A percentile compares a stretch with the other conserved stretches of the same genome.
These are phyloP conservation scores for Alternaria angustiovoidea DNA, from an alignment of 2,329 filamentous ascomycete species.

Conservation along the genomic window DNA sequence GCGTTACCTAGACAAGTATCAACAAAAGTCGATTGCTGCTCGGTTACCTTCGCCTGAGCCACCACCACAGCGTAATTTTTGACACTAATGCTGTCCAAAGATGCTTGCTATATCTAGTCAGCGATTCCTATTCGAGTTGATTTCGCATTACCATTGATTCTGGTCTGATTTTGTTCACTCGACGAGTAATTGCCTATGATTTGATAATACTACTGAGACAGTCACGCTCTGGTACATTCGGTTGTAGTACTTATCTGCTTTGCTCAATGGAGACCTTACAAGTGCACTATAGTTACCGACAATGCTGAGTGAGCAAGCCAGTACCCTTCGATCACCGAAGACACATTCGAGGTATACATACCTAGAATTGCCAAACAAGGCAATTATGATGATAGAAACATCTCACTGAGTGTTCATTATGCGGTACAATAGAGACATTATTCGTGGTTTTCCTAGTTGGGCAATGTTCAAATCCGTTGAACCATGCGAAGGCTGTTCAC, in stretches of 20 bases:
- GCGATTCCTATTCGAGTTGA: background rate
- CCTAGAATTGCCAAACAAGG: too few relatives aligned
- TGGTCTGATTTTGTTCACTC: background rate
- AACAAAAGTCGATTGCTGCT: background rate
- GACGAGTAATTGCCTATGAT: background rate
- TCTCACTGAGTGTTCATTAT: background rate
- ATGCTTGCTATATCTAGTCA: too few relatives aligned
- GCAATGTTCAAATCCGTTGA: background rate
- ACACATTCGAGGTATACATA: background rate
- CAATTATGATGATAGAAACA: too few relatives aligned
- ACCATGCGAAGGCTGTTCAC: background rate
- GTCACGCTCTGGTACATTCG: background rate
- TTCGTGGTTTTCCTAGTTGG: background rate
- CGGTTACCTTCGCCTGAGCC: background rate
- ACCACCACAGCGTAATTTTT: background rate
- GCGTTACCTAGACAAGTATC: background rate
- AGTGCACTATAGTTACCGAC: background rate
- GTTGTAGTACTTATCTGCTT: background rate
- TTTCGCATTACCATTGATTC: background rate
- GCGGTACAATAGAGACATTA: background rate
- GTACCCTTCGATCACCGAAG: background rate
- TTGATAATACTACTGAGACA: background rate
- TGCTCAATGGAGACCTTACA: background rate
- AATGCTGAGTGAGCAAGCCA: background rate
- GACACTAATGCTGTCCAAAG: background rate